Base-by-base conservation (phyloP, 106 monocot genomes). In the Xerophyta viscosa region DNA sequence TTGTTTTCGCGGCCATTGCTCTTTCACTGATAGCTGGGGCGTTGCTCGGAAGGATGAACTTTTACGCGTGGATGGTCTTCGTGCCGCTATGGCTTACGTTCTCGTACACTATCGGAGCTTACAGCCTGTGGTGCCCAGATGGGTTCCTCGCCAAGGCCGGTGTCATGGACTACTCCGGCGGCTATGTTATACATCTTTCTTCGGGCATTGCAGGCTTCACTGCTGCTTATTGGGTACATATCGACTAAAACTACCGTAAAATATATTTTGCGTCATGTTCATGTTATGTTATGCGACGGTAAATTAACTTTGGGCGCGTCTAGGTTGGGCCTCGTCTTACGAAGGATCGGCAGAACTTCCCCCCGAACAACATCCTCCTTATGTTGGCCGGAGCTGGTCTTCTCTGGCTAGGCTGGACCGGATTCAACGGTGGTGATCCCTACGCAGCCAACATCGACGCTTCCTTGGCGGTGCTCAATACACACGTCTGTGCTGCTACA, bases 51-150 rank as follows among this genome's bases (percentile, higher is more conserved):
- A 52, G 77, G 24, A 77, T 77, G 71, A 77, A 57, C 56, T 56
- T 77, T 42, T 66, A 47, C 47, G 77, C 67, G 8, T 77, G 71
- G 77, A 77, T 77, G 71, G 49, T 46, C 8, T 77, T 77, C 48
- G 45, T 60, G 8, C 77, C 77, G 20, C 56, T 77, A 18, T 77
- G 77, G 71, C 43, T 71, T 17, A 27, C 56, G 27, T 77, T 71
- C 55, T 77, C 77, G n/a, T 77, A 77, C 66, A 77, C 77, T 8
- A 56, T 77, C n/a, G 60, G 70, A 27, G 71, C 71, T n/a, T 77
- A 71, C 31, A 71, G 71, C 29, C 27, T 71, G 7, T 77, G 77
- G 77, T 71, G 77, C n/a, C n/a, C n/a, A 12, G 71, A 71, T 15
- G 77, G 70, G 2, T 77, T 77, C 45, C 61, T 77, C 42, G 71